A percentile compares a stretch with the other conserved stretches of the same genome.
Evolutionary conservation across 192 early-diverging fungal species (phyloP).

Genomic region (Coemansia sp.): DNA sequence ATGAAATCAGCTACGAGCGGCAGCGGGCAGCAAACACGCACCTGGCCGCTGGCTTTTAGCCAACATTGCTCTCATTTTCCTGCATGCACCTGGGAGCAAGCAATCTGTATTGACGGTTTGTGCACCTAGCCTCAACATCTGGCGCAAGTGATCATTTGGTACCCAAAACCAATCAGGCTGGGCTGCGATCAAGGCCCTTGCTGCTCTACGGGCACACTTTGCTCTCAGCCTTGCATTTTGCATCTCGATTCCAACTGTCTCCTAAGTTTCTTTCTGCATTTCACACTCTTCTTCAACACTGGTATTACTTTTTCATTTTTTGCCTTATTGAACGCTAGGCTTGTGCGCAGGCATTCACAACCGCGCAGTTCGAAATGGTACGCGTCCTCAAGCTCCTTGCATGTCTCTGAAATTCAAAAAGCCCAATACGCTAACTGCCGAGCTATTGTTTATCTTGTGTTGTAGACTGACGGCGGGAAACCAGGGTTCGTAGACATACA

Average conservation of each 20-base stretch:
- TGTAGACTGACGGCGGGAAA: conserved; percentile 14
- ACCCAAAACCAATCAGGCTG: neutral
- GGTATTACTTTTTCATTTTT: neutral
- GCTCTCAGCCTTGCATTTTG: neutral
- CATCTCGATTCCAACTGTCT: neutral
- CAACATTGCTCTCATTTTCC: neutral
- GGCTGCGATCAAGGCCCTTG: neutral
- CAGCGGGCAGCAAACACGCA: no score
- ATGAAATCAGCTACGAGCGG: no score
- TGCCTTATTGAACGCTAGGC: neutral
- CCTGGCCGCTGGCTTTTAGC: no score
- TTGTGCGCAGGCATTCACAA: neutral
- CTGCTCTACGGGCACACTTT: neutral
- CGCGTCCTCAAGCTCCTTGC: neutral
- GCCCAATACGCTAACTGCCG: neutral
- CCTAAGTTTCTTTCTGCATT: neutral
- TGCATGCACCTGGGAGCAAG: neutral
- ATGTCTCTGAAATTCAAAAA: neutral
- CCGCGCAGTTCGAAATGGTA: neutral
- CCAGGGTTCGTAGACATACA: conserved; percentile 3
- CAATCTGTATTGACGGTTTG: neutral
- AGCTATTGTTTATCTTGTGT: neutral
- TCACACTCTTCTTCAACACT: neutral
- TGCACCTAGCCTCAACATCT: neutral
- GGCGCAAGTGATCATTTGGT: neutral